phyloP scores from a whole-genome alignment of 139 green algal genomes.

The Diplosphaera chodatii region DNA sequence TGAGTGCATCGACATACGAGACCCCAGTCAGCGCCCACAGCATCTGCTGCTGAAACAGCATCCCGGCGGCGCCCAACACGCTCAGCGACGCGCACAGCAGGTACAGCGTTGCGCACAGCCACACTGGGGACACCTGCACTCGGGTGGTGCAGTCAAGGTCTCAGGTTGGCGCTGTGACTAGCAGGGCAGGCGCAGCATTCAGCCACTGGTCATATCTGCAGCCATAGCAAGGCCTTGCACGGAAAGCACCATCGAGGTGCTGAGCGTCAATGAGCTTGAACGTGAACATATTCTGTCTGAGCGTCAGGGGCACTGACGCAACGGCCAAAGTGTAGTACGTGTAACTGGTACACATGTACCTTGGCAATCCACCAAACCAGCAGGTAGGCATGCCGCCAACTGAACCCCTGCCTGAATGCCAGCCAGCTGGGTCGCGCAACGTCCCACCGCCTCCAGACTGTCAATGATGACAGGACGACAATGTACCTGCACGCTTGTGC shows the following conservation, averaged over 20 bases:
- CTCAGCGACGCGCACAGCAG: neutral
- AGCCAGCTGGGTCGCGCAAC: neutral
- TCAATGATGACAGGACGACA: neutral
- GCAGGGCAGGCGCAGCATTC: too few relatives aligned
- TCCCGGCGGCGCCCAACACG: neutral
- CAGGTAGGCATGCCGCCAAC: neutral
- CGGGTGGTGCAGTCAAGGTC: neutral
- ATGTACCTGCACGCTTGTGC: neutral
- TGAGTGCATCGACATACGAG: neutral
- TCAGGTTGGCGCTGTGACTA: too few relatives aligned
- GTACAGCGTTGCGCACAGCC: neutral
- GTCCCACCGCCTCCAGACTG: neutral
- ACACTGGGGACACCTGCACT: neutral
- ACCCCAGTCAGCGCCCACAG: neutral
- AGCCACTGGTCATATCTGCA: too few relatives aligned
- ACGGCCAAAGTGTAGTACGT: too few relatives aligned
- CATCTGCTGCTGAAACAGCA: neutral
- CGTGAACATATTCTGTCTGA: too few relatives aligned
- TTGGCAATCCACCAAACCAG: neutral
- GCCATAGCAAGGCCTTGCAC: too few relatives aligned
- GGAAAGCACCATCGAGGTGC: too few relatives aligned
- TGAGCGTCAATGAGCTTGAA: too few relatives aligned
- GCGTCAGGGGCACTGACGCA: too few relatives aligned
- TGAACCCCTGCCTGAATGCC: neutral
- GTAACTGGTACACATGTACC: too few relatives aligned